These are phyloP conservation scores for Linum usitatissimum DNA, from an alignment of 345 rosid species.

Conservation along the genomic window DNA sequence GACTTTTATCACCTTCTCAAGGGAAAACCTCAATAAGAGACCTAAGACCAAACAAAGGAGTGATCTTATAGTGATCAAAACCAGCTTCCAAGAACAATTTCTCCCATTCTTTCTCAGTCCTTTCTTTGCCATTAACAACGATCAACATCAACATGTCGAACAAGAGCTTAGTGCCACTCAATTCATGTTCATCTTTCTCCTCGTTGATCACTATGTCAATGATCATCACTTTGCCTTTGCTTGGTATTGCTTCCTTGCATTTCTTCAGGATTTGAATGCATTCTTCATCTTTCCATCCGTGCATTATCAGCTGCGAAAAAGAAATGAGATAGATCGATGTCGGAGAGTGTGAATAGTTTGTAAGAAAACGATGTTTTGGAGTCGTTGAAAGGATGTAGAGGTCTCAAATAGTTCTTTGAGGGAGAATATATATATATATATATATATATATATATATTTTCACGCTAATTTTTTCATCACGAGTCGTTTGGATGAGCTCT, in stretches of 20 bases:
- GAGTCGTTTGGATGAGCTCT: too few relatives aligned
- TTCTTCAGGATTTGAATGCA: conserved; percentile 18
- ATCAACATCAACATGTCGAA: conserved; percentile 36
- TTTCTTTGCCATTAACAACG: conserved; percentile 20
- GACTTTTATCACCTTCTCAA: too few relatives aligned
- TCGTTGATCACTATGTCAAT: conserved; percentile 29
- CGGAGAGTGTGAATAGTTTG: not conserved
- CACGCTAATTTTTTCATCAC: too few relatives aligned
- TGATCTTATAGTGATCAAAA: conserved; percentile 28
- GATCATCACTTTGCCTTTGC: conserved; percentile 19
- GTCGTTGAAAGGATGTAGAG: too few relatives aligned
- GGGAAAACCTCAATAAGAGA: conserved; percentile 46
- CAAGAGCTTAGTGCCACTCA: conserved; percentile 29
- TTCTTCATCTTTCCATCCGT: conserved; percentile 15
- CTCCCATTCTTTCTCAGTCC: conserved; percentile 36
- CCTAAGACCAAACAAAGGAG: conserved; percentile 29
- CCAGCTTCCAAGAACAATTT: conserved; percentile 28
- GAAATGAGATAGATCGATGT: too few relatives aligned
- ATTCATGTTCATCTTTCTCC: conserved; percentile 21
- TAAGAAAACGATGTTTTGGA: too few relatives aligned
- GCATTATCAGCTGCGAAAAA: conserved; percentile 13
- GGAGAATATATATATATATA: too few relatives aligned
- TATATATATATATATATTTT: too few relatives aligned
- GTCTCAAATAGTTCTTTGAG: too few relatives aligned
- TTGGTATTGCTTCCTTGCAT: conserved; percentile 15